phyloP scores from a whole-genome alignment of 805 yeast species.

The Starmerella khaoyaiensis region DNA sequence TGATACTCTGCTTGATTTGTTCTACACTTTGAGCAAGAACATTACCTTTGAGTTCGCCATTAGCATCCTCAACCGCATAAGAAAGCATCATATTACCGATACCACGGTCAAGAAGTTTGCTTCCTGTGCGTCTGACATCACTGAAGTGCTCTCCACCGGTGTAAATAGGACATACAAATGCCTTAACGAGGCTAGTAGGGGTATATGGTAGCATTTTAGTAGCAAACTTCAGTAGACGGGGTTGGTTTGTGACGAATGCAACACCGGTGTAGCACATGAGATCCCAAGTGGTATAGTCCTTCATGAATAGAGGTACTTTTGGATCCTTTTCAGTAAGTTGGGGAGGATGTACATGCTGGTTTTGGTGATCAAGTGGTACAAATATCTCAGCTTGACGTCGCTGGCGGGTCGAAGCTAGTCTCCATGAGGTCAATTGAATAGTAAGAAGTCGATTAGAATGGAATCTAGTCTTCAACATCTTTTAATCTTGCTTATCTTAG shows the following conservation, averaged over 20 bases:
- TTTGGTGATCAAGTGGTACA: background rate
- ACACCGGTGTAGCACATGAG: constrained; percentile 25
- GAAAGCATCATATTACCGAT: constrained; percentile 92
- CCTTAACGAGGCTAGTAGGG: constrained; percentile 58
- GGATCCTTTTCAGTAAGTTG: background rate
- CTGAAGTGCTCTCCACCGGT: constrained; percentile 76
- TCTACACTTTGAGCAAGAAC: constrained; percentile 32
- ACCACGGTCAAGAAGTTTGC: constrained; percentile 53
- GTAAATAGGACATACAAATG: constrained; percentile 67
- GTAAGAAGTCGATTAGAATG: background rate
- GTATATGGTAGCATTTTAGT: constrained; percentile 27
- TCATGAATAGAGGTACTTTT: constrained; percentile 20
- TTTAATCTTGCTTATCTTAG: no score
- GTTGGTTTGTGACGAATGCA: constrained; percentile 27
- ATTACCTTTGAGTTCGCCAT: constrained; percentile 40
- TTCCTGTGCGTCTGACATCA: constrained; percentile 62
- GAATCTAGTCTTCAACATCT: no score
- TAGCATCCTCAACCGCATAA: constrained; percentile 83
- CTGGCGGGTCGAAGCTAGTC: constrained; percentile 18
- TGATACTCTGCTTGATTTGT: constrained; percentile 44
- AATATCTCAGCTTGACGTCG: constrained; percentile 19
- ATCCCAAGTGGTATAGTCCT: constrained; percentile 21
- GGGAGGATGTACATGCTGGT: background rate
- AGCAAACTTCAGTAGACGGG: constrained; percentile 24
- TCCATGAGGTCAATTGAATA: background rate